A percentile compares a stretch with the other conserved stretches of the same genome.
Evolutionary conservation across 371 early-diverging fungal species (phyloP).

Genomic region (Haplosporangium sp.): DNA sequence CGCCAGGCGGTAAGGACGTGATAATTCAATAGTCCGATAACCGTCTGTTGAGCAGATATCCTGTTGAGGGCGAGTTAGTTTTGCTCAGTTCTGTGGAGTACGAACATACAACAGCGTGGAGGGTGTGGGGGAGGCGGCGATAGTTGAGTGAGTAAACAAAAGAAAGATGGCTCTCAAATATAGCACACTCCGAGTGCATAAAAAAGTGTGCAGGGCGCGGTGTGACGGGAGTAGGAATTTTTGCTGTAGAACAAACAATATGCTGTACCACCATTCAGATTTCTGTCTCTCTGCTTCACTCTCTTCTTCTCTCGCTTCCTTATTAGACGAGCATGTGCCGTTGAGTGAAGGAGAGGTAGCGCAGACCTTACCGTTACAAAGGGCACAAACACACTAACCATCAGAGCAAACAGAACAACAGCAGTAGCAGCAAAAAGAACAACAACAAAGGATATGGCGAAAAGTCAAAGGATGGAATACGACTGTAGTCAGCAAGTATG

Average conservation of each 20-base stretch:
- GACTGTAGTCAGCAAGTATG: constrained; percentile 29
- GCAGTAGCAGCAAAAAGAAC: not conserved
- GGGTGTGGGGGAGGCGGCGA: no score
- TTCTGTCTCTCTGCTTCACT: no score
- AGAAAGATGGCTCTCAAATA: not conserved
- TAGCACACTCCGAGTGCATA: not conserved
- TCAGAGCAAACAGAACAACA: not conserved
- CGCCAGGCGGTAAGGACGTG: no score
- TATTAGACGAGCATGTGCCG: not conserved
- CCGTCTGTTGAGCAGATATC: no score
- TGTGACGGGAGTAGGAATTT: not conserved
- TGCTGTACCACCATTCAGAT: constrained; percentile 8
- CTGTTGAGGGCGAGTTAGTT: no score
- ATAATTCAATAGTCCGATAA: no score
- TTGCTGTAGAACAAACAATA: constrained; percentile 26
- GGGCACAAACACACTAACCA: not conserved
- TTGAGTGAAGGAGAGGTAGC: not conserved
- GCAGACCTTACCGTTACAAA: not conserved
- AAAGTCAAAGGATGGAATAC: not conserved
- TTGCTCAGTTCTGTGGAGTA: no score
- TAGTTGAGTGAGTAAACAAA: no score
- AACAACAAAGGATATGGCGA: not conserved
- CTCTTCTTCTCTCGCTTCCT: not conserved
- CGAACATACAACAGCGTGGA: no score
- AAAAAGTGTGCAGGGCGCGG: not conserved